These are phyloP conservation scores for Rubus parviflorus DNA, from an alignment of 306 rosid species.

Conservation along the genomic window DNA sequence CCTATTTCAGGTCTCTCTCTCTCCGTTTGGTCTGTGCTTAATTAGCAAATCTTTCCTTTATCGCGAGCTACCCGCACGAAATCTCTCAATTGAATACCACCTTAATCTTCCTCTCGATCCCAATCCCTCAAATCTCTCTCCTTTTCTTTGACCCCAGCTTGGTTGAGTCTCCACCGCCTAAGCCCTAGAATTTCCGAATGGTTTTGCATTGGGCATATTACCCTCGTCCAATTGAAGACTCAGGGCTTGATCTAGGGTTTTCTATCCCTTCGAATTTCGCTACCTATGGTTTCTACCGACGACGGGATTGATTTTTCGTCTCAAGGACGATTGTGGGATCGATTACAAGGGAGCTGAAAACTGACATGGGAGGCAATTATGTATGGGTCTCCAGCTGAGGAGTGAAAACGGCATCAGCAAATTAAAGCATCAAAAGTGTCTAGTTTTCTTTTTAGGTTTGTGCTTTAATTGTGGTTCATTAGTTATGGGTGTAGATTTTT, in stretches of 20 bases:
- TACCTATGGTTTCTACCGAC: conserved; percentile 49
- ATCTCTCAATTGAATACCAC: too few relatives aligned
- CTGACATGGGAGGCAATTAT: conserved; percentile 78
- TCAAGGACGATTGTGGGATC: conserved; percentile 64
- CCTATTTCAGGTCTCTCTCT: too few relatives aligned
- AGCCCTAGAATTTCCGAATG: conserved; percentile 52
- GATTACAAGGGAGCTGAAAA: too few relatives aligned
- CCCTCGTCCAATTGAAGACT: conserved; percentile 46
- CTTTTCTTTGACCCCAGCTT: background rate
- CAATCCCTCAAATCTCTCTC: conserved; percentile 32
- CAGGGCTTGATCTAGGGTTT: conserved; percentile 60
- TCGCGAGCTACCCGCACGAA: too few relatives aligned
- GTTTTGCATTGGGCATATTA: background rate
- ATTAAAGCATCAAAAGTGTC: too few relatives aligned
- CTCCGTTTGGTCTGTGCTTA: too few relatives aligned
- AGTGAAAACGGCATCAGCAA: conserved; percentile 87
- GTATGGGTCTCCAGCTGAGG: conserved; percentile 89
- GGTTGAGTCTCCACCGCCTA: conserved; percentile 22
- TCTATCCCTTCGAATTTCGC: conserved; percentile 3
- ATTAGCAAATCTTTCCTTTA: too few relatives aligned
- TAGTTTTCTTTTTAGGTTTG: too few relatives aligned
- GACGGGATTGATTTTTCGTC: conserved; percentile 84
- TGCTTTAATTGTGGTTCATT: too few relatives aligned
- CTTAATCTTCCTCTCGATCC: too few relatives aligned
- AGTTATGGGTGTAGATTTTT: too few relatives aligned